Conservation (phyloP, 2,329 filamentous ascomycete genomes). For the Colletotrichum godetiae region DNA sequence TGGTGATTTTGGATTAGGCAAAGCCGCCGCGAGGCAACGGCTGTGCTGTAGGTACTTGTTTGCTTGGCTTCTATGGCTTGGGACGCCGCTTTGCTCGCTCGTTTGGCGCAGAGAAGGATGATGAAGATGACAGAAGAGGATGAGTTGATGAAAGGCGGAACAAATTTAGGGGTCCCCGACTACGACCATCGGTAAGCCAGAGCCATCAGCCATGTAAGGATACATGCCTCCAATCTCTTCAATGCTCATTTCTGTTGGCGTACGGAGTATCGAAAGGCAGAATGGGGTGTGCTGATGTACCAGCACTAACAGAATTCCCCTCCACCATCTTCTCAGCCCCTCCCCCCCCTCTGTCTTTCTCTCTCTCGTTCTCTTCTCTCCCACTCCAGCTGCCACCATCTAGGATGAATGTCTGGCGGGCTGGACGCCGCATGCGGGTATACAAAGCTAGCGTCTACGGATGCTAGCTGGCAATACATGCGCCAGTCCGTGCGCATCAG, state of each 20-base stretch:
- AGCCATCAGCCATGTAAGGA: not conserved
- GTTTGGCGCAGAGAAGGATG: not conserved
- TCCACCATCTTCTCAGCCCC: not conserved
- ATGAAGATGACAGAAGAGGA: not conserved
- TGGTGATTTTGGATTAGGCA: slow-evolving; percentile 11
- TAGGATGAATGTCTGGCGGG: not conserved
- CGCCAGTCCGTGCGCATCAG: slow-evolving; percentile 14
- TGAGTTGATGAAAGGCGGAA: not conserved
- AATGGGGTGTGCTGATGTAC: not conserved
- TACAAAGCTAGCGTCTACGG: not conserved
- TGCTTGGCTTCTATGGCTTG: slow-evolving; percentile 13
- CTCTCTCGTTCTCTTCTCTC: not conserved
- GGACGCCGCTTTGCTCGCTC: not conserved
- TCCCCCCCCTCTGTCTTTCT: not conserved
- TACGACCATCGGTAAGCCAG: not conserved
- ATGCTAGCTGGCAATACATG: not conserved
- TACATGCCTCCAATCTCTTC: not conserved
- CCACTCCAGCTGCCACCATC: not conserved
- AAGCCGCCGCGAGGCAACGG: not conserved
- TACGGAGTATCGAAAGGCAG: not conserved
- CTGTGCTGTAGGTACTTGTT: not conserved
- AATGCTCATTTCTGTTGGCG: not conserved
- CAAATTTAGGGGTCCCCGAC: slow-evolving; percentile 15
- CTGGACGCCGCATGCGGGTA: slow-evolving; percentile 13
- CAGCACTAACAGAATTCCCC: not conserved